A percentile compares a stretch with the other conserved stretches of the same genome.
Evolutionary conservation across 768 basidiomycete species (phyloP).

Genomic region (Candolleomyces efflorescens): DNA sequence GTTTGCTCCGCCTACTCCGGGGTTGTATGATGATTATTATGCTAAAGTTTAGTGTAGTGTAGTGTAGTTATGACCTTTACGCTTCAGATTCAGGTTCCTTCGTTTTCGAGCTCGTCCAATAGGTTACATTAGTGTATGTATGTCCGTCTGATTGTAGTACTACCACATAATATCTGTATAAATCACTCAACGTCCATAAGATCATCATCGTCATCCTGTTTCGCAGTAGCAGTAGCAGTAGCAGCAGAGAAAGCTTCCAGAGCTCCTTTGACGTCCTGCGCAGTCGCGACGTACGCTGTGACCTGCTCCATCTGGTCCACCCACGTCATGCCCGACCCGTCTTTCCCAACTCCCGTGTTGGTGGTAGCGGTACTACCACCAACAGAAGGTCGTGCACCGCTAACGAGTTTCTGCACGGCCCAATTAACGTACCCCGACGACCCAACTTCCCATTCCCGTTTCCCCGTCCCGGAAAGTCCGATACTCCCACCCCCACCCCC

Average conservation of each 20-base stretch:
- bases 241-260: background rate
- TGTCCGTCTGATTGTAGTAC: too few species aligned
- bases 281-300: slow-evolving; percentile 5
- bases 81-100: too few species aligned
- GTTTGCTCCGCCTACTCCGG: too few species aligned
- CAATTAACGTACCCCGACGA: slow-evolving; percentile 5
- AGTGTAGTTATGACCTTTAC: too few species aligned
- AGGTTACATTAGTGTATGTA: too few species aligned
- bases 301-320: slow-evolving; percentile 8
- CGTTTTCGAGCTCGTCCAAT: too few species aligned
- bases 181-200: too few species aligned
- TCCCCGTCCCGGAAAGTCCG: slow-evolving; percentile 2
- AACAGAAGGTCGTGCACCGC: background rate
- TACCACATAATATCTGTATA: too few species aligned
- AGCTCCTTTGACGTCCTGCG: slow-evolving; percentile 3
- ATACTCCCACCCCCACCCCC: background rate
- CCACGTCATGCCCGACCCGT: background rate
- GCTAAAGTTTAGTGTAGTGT: too few species aligned
- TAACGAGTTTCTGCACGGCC: slow-evolving; percentile 3
- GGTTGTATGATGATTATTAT: too few species aligned
- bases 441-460: slow-evolving; percentile 7
- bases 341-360: background rate
- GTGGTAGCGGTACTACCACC: background rate
- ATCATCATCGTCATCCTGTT: background rate
- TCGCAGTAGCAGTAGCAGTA: too few species aligned